phyloP scores from a whole-genome alignment of 2,329 filamentous ascomycete genomes.

The Pestalotiopsis sp. region DNA sequence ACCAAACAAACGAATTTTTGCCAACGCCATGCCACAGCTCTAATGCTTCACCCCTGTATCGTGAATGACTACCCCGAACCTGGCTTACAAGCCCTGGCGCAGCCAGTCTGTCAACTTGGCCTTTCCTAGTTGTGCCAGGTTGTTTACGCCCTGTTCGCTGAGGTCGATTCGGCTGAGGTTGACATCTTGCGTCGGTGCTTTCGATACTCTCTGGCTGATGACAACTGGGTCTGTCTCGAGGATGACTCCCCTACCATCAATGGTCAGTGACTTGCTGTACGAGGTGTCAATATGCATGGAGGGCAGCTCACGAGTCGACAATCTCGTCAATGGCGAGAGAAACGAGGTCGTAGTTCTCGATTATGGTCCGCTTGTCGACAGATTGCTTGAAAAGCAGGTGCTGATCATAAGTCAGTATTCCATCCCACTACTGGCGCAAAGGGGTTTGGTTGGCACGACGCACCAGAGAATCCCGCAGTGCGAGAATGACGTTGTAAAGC shows the following conservation, averaged over 20 bases:
- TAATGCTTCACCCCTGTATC: background rate
- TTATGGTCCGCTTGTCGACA: constrained; percentile 94
- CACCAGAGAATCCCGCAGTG: constrained; percentile 79
- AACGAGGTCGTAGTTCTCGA: constrained; percentile 98
- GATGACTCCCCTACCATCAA: constrained; percentile 69
- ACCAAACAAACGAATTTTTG: constrained; percentile 24
- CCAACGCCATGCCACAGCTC: constrained; percentile 29
- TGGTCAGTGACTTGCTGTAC: background rate
- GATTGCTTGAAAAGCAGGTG: constrained; percentile 68
- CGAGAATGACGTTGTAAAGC: constrained; percentile 91
- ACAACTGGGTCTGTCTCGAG: constrained; percentile 96
- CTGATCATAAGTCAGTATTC: background rate
- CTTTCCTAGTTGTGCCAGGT: constrained; percentile 92
- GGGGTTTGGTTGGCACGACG: constrained; percentile 88
- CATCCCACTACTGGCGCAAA: constrained; percentile 27
- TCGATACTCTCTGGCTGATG: constrained; percentile 89
- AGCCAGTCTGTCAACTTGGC: constrained; percentile 88
- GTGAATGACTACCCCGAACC: background rate
- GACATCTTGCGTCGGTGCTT: constrained; percentile 87
- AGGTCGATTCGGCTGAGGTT: constrained; percentile 94
- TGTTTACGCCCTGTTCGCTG: constrained; percentile 92
- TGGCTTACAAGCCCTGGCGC: constrained; percentile 73
- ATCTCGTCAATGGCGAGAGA: constrained; percentile 95
- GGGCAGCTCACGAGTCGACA: constrained; percentile 67
- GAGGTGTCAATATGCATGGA: background rate